phyloP scores from a whole-genome alignment of 1,284 basidiomycete species.

The Fomitopsis pinicola region DNA sequence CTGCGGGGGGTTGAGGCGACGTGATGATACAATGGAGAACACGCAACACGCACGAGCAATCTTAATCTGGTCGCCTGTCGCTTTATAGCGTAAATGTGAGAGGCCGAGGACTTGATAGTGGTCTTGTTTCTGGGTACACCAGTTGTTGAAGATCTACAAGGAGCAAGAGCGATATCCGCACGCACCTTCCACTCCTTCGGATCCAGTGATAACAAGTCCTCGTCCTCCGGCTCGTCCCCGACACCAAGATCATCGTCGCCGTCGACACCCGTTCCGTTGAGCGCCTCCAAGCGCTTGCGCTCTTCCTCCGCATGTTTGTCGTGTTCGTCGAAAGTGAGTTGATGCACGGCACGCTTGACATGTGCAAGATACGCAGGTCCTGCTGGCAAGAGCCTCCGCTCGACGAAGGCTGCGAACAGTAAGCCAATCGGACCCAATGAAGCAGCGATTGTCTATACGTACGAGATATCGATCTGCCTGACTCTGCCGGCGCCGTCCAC shows the following conservation, averaged over 20 bases:
- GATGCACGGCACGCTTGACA: constrained; percentile 69
- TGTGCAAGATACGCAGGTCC: constrained; percentile 84
- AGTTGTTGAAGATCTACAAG: not conserved
- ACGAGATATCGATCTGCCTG: constrained; percentile 32
- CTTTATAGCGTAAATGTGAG: constrained; percentile 85
- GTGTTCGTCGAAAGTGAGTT: constrained; percentile 77
- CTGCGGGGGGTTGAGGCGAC: constrained; percentile 33
- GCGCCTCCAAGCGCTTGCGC: constrained; percentile 44
- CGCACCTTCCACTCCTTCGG: constrained; percentile 97
- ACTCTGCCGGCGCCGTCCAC: constrained; percentile 25
- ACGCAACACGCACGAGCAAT: constrained; percentile 75
- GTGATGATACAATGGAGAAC: not conserved
- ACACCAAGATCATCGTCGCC: constrained; percentile 88
- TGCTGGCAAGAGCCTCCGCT: constrained; percentile 65
- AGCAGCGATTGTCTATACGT: constrained; percentile 11
- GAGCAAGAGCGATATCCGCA: constrained; percentile 1
- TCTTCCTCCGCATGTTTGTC: constrained; percentile 63
- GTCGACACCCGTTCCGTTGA: constrained; percentile 51
- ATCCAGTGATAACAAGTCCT: constrained; percentile 73
- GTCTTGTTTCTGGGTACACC: constrained; percentile 79
- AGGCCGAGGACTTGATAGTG: constrained; percentile 96
- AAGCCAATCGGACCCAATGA: not conserved
- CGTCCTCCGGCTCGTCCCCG: constrained; percentile 86
- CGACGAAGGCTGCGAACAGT: constrained; percentile 28
- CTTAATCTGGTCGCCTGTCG: constrained; percentile 91